Percentiles rank a stretch among this genome's conserved stretches.
Evolutionary conservation across 176 grass and related monocot genomes (phyloP).

Genomic region (Aegilops speltoides): DNA sequence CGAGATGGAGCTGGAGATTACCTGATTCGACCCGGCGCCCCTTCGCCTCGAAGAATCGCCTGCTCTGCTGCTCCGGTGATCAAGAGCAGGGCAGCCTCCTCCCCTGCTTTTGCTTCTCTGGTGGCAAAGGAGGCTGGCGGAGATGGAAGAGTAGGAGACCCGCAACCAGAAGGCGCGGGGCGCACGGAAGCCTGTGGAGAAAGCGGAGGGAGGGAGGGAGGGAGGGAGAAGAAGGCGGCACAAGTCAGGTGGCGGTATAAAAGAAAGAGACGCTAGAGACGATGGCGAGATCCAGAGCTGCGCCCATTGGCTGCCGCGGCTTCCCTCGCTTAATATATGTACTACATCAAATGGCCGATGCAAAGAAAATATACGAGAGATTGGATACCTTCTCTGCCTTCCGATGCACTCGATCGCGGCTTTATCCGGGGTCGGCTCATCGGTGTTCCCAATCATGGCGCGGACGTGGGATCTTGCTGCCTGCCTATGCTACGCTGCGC

Average conservation of each 20-base stretch:
- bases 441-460: neutral
- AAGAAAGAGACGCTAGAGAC: neutral
- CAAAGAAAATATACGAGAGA: neutral
- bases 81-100: too few species aligned
- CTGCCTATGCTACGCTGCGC: neutral
- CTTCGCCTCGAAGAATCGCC: neutral
- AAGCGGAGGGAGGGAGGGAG: neutral
- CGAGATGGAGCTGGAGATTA: neutral
- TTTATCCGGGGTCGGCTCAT: neutral
- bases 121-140: neutral
- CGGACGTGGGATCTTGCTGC: neutral
- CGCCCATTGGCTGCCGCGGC: neutral
- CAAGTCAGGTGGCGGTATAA: neutral
- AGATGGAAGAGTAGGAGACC: neutral
- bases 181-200: neutral
- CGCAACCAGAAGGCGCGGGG: neutral
- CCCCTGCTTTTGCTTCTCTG: neutral
- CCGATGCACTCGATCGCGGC: neutral
- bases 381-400: neutral
- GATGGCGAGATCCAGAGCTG: neutral
- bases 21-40: neutral
- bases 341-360: neutral
- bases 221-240: neutral
- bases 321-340: neutral
- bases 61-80: too few species aligned